Conservation (phyloP, 352 stramenopile species). For the Phytophthora syringae region DNA sequence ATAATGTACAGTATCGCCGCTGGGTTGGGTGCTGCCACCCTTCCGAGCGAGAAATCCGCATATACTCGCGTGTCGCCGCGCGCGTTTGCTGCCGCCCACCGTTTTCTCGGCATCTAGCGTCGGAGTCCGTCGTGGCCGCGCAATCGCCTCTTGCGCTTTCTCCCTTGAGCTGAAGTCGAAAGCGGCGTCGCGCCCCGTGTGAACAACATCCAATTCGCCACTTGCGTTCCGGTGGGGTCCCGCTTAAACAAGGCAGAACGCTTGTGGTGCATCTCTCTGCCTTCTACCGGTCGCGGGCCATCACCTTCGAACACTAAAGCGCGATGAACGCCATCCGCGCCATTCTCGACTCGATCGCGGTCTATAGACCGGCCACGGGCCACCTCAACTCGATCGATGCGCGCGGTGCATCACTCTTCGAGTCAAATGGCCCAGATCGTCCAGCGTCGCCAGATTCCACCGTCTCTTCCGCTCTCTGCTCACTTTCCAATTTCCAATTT, state of each 20-base stretch:
- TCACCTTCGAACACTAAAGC: slow-evolving; percentile 20
- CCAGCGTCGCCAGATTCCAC: slow-evolving; percentile 8
- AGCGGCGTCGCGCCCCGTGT: slow-evolving; percentile 3
- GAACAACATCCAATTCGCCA: slow-evolving; percentile 9
- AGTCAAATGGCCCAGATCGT: slow-evolving; percentile 13
- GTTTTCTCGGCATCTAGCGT: background rate
- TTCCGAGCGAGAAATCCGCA: background rate
- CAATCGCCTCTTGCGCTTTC: background rate
- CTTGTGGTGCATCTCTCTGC: too few relatives aligned
- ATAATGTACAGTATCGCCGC: too few relatives aligned
- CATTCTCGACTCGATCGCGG: too few relatives aligned
- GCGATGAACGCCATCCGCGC: slow-evolving; percentile 20
- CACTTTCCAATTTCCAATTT: slow-evolving; percentile 40
- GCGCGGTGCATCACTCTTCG: slow-evolving; percentile 32
- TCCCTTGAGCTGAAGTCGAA: background rate
- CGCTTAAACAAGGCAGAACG: too few relatives aligned
- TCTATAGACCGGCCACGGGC: too few relatives aligned
- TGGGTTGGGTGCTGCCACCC: too few relatives aligned
- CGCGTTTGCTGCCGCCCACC: background rate
- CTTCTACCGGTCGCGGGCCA: background rate
- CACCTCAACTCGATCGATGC: slow-evolving; percentile 15
- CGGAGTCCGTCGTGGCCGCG: slow-evolving; percentile 2
- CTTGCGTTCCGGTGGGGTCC: background rate
- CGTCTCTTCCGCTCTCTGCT: background rate
- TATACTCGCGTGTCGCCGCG: too few relatives aligned